Evolutionary conservation across 768 basidiomycete genomes (phyloP), one percentile per base, ranked within the genome.

Genomic region (Tylopilus sp.): DNA sequence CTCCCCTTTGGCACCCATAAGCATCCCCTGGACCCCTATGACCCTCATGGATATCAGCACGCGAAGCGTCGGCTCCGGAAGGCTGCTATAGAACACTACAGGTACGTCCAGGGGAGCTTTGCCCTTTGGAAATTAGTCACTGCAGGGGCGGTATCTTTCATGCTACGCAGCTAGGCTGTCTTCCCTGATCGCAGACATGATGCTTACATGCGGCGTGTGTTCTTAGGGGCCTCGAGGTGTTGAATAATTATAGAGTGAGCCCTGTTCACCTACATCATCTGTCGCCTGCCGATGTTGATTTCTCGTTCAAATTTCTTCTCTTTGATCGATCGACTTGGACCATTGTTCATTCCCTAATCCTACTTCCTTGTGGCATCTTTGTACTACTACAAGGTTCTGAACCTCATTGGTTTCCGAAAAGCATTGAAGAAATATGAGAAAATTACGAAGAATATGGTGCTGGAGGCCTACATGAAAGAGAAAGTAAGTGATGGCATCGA

Each of bases 21-120:
- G 18, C 36, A 38, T 38, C 36, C 18, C 18, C 36, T 25, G 26
- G 80, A 86, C 60, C 91, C 88, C 0, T 87, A 88, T 38, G 81
- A 86, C 60, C 91, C 88, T 0, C 87, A 88, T 39, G 81, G 86
- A 47, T 99, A 95, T 69, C 73, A 82, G 36, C 74, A 81, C 38
- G 94, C 95, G n/a, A 91, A 90, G 70, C 85, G 83, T 66, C 83
- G 82, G 60, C 75, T 99, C 41, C 88, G 89, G 67, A 84, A 81
- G 54, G 97, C 95, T 1, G 77, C 88, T 0, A 57, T 84, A 44
- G 91, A 95, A 59, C 86, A 86, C 64, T 95, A 98, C 68, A 79
- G 82, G 85, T 86, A 56, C 28, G 58, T 66, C 44, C 20, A 3
- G 17, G 28, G 8, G 13, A 35, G 23, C 6, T 21, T 23, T 18